These are phyloP conservation scores for Ettlia oleoabundans DNA, from an alignment of 139 green algal species.

Conservation along the genomic window DNA sequence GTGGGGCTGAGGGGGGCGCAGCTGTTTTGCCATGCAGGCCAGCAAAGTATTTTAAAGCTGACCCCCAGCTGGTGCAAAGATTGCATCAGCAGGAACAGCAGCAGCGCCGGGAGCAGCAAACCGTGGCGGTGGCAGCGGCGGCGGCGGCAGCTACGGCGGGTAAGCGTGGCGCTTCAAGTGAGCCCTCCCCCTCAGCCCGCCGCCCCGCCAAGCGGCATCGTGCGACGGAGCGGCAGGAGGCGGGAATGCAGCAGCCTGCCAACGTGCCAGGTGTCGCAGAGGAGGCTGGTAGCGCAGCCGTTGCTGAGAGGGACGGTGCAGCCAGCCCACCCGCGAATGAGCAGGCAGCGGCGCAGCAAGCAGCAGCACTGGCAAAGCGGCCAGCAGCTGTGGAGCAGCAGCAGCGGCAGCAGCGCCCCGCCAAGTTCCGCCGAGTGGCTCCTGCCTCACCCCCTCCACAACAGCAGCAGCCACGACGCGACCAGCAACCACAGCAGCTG, in stretches of 20 bases:
- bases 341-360: too few species aligned
- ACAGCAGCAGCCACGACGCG: background rate
- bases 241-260: too few species aligned
- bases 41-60: constrained; percentile 24
- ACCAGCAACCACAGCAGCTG: constrained; percentile 1
- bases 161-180: constrained; percentile 5
- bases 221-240: too few species aligned
- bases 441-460: background rate
- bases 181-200: constrained; percentile 5
- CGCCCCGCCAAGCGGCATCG: constrained; percentile 18
- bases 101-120: too few species aligned
- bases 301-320: too few species aligned
- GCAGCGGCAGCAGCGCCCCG: background rate
- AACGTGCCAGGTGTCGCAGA: too few species aligned
- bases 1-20: too few species aligned
- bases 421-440: constrained; percentile 15
- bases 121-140: background rate
- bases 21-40: background rate
- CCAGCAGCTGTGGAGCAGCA: background rate
- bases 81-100: background rate
- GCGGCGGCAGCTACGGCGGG: background rate
- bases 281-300: too few species aligned
- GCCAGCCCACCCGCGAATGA: too few species aligned
- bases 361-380: too few species aligned
- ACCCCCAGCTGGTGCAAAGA: constrained; percentile 3